Conservation (phyloP, 192 early-diverging fungal species). For the Rhizoclosmatium globosum region DNA sequence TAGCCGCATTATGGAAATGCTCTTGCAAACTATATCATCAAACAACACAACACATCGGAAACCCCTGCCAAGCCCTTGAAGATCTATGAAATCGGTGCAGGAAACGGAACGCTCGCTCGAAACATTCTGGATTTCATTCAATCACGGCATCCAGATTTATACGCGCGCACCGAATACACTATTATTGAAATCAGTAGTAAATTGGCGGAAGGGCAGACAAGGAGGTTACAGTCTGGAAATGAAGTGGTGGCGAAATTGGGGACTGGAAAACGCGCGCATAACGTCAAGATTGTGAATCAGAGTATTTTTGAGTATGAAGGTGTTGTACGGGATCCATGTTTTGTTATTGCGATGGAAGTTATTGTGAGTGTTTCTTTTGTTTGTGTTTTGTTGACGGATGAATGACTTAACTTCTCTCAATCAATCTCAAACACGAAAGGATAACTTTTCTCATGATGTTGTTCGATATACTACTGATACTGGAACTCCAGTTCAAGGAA, state of each 20-base stretch:
- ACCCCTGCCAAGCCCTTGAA: slow-evolving; percentile 54
- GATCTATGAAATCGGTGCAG: slow-evolving; percentile 96
- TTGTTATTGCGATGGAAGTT: slow-evolving; percentile 97
- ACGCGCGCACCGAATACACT: slow-evolving; percentile 80
- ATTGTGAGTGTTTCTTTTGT: slow-evolving; percentile 69
- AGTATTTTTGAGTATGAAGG: slow-evolving; percentile 92
- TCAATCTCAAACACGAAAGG: slow-evolving; percentile 60
- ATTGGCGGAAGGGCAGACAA: slow-evolving; percentile 66
- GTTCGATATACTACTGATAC: slow-evolving; percentile 86
- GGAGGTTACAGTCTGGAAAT: neutral
- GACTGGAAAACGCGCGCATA: slow-evolving; percentile 28
- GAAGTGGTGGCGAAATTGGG: neutral
- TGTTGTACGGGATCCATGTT: slow-evolving; percentile 76
- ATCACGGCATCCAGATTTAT: slow-evolving; percentile 79
- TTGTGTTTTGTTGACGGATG: neutral
- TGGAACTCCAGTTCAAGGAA: slow-evolving; percentile 77
- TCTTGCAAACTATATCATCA: slow-evolving; percentile 86
- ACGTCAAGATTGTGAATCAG: slow-evolving; percentile 84
- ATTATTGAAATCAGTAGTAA: slow-evolving; percentile 93
- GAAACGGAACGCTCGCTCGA: slow-evolving; percentile 95
- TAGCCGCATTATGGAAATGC: slow-evolving; percentile 93
- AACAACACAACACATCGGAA: slow-evolving; percentile 65
- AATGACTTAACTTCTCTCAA: neutral
- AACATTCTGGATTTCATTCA: slow-evolving; percentile 90
- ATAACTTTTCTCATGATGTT: slow-evolving; percentile 97